Conservation (phyloP, 306 rosid species). For the Cajanus cajan region DNA sequence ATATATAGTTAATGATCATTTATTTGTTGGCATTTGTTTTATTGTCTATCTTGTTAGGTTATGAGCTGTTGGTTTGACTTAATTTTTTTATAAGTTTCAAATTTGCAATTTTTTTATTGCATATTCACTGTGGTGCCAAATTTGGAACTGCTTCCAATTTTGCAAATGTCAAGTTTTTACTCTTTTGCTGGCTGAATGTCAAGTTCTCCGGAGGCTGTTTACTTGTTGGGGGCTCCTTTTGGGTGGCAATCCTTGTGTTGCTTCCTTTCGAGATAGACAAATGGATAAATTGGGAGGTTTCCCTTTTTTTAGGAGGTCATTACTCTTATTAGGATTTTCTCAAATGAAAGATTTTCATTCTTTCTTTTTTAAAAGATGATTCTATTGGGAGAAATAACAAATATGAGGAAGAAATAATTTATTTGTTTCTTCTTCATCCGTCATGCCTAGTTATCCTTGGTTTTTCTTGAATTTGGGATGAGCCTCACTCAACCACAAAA, state of each 20-base stretch:
- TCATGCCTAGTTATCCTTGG: slow-evolving; percentile 16
- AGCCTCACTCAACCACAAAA: neutral
- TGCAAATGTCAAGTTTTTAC: neutral
- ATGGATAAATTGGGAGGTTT: neutral
- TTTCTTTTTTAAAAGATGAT: neutral
- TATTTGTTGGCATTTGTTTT: neutral
- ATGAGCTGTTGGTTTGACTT: neutral
- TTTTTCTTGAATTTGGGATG: neutral
- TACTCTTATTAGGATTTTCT: neutral
- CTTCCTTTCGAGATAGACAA: neutral
- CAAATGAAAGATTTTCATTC: neutral
- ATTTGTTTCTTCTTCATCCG: neutral
- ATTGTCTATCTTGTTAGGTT: neutral
- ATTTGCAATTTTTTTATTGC: neutral
- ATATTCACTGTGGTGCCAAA: neutral
- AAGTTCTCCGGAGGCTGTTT: neutral
- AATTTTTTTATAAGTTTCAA: neutral
- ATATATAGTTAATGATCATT: neutral
- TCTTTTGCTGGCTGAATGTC: neutral
- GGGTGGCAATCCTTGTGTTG: neutral
- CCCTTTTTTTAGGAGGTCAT: neutral
- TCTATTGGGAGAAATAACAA: neutral
- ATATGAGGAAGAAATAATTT: neutral
- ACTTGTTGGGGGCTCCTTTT: neutral
- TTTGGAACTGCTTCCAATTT: neutral